Evolutionary conservation across 148 eudicot genomes (phyloP), one percentile per base, ranked within the genome.

Genomic region (Diospyros lotus): DNA sequence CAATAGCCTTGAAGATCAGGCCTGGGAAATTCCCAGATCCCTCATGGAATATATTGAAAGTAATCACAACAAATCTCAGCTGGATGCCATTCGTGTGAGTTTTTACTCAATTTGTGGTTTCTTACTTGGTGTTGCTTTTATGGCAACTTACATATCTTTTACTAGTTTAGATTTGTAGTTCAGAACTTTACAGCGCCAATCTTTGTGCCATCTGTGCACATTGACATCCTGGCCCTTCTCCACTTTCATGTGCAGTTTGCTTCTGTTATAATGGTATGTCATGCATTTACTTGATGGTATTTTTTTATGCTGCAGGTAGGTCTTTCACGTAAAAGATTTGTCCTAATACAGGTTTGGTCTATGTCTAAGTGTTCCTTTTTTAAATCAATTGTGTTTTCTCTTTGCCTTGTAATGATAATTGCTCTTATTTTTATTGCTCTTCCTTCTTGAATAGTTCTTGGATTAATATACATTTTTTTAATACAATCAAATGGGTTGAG

Each of bases 1-100:
- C 73, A 80, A 72, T 68, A 79, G 38, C 64, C 73, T 88, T 60
- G 82, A 83, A 82, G 90, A 85, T 76, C 91, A 64, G 70, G 85
- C 91, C 9, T 95, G 98, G 98, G 84, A 86, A 79, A 82, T 95
- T 69, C 87, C 97, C 73, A 79, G 66, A 73, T 82, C 88, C 52
- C 83, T 95, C 69, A 86, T 79, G 92, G 93, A 88, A 64, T 89
- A 84, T 64, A 89, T 95, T 73, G 96, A 92, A 84, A 87, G 80
- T 75, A 90, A 82, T 83, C 97, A 95, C 81, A 95, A 95, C 76
- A 78, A 82, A 68, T 92, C 96, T 43, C 98, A 95, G 68, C 78
- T 92, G 77, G 90, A 92, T 51, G 96, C 98, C 71, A 92, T 95
- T 80, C 86, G 76, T 74, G 98, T 94, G 87, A 92, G 93, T 77